Conservation (phyloP, 352 stramenopile species). For the Elongisporangium undulatum region DNA sequence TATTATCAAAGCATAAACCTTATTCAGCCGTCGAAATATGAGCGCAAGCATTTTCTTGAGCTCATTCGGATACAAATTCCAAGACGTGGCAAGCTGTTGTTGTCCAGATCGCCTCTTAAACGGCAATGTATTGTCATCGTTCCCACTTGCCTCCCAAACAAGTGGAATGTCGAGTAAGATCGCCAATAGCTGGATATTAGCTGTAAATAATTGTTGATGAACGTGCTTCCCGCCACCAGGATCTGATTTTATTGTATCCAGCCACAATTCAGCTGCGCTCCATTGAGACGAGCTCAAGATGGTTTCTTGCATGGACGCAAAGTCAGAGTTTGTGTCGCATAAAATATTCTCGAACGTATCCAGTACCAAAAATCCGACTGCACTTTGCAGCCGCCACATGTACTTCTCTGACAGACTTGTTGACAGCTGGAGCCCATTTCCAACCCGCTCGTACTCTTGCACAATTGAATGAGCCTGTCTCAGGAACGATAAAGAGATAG, state of each 20-base stretch:
- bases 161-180: conserved; percentile 58
- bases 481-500: conserved; percentile 29
- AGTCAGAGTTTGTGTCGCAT: conserved; percentile 1
- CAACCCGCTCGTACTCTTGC: conserved; percentile 40
- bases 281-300: conserved; percentile 28
- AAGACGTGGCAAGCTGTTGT: conserved; percentile 11
- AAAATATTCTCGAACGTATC: conserved; percentile 37
- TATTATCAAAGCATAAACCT: conserved; percentile 10
- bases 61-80: conserved; percentile 37
- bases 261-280: conserved; percentile 23
- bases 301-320: conserved; percentile 21
- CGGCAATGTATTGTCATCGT: conserved; percentile 13
- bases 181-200: conserved; percentile 18
- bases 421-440: conserved; percentile 6
- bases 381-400: conserved; percentile 17
- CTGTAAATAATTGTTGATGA: not conserved
- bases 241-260: conserved; percentile 1
- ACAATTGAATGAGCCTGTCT: conserved; percentile 19
- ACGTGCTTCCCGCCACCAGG: not conserved
- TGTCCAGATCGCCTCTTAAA: not conserved
- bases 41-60: conserved; percentile 25
- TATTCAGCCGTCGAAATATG: conserved; percentile 27
- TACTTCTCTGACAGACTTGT: conserved; percentile 14
- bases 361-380: conserved; percentile 27
- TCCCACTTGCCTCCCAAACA: conserved; percentile 23